Conservation (phyloP, 2,329 filamentous ascomycete genomes). For the Fusarium albosuccineum region DNA sequence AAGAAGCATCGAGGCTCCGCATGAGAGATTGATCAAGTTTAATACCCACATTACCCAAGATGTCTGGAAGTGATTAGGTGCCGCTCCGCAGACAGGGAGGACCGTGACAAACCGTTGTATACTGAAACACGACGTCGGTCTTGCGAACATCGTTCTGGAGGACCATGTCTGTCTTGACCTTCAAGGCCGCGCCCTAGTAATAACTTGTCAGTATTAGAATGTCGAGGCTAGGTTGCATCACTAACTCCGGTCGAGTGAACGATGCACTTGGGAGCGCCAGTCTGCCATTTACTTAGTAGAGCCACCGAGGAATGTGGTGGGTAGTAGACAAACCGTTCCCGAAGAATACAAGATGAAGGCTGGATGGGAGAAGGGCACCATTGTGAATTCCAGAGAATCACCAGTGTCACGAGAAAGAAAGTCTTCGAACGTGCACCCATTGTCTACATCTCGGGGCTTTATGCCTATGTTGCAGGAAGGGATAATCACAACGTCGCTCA, state of each 20-base stretch:
- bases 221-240: neutral
- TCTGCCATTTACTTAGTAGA: too few species aligned
- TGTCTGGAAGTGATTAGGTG: neutral
- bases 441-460: neutral
- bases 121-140: slow-evolving; percentile 20
- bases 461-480: neutral
- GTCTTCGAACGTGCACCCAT: too few species aligned
- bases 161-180: slow-evolving; percentile 24
- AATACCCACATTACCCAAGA: slow-evolving; percentile 31
- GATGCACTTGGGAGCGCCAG: slow-evolving; percentile 21
- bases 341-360: slow-evolving; percentile 20
- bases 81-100: too few species aligned
- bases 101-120: slow-evolving; percentile 6
- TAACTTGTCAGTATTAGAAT: too few species aligned
- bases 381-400: neutral
- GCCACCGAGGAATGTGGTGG: too few species aligned
- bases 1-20: slow-evolving; percentile 12
- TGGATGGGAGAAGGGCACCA: slow-evolving; percentile 24
- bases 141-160: slow-evolving; percentile 16
- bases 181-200: slow-evolving; percentile 21
- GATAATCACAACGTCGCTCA: slow-evolving; percentile 7
- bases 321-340: slow-evolving; percentile 7
- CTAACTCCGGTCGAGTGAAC: slow-evolving; percentile 21
- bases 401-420: too few species aligned
- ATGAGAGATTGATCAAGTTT: slow-evolving; percentile 17